Base-by-base conservation (phyloP, 805 yeast genomes). In the Candida schatavii region DNA sequence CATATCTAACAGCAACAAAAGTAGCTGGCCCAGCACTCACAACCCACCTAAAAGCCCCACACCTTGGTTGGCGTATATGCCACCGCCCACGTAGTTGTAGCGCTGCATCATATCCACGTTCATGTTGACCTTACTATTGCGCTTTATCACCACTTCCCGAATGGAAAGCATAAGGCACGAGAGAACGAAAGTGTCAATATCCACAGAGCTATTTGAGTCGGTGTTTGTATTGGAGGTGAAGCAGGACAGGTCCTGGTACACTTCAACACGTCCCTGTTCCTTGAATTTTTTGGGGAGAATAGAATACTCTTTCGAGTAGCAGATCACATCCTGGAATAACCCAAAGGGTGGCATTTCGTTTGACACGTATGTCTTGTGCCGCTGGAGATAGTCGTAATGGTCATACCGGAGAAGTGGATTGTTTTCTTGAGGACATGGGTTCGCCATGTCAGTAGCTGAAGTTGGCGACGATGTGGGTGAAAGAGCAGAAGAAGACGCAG, bases 291-390 rank as follows among this genome's bases (percentile, higher is more conserved):
- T 68, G n/a, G 73, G 74, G 14, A 65, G 39, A 2, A 60, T 21
- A 23, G 48, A 50, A 17, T 48, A 33, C 6, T 41, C 42, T 19
- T 50, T 46, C 17, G 48, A 27, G 44, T 63, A 66, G 6, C 51
- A 43, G 17, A 56, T 35, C 1, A 62, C 44, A 43, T 68, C 72
- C 35, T 51, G 52, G 35, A 60, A 66, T 4, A 47, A 44, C 5
- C 71, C 72, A 48, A 70, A 70, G 1, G 74, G 73, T 1, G 74
- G 75, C 39, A 59, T 44, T 13, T 61, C 54, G 41, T 52, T 48
- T 11, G 71, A 64, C 11, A 66, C 48, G 45, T 14, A 38, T n/a
- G 34, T 13, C 28, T 30, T 48, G 26, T 28, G 18, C 22, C 19
- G 19, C 4, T 4, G n/a, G 14, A 38, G 17, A 47, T 22, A 34